These are phyloP conservation scores for Acacia acuminata DNA, from an alignment of 306 rosid genomes.

Conservation along the genomic window DNA sequence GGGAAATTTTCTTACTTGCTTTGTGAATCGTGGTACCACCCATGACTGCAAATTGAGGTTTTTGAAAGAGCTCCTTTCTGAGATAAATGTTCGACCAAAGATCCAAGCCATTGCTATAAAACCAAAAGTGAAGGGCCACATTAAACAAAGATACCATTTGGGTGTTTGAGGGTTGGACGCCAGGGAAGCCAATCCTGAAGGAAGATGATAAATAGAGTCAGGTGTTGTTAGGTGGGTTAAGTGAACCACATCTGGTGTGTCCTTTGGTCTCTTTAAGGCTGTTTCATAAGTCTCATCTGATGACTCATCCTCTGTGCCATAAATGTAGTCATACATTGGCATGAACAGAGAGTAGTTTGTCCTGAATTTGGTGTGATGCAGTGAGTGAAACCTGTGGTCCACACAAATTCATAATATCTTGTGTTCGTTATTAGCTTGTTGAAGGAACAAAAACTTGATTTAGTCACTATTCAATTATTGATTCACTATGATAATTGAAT, in stretches of 20 bases:
- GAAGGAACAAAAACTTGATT: too few relatives aligned
- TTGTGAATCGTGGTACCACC: slow-evolving; percentile 45
- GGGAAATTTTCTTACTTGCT: slow-evolving; percentile 37
- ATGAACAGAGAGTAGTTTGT: slow-evolving; percentile 54
- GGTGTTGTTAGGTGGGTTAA: slow-evolving; percentile 47
- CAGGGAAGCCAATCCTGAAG: slow-evolving; percentile 41
- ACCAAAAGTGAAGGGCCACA: slow-evolving; percentile 53
- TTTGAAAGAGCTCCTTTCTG: slow-evolving; percentile 44
- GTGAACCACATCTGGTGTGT: slow-evolving; percentile 15
- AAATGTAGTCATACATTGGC: slow-evolving; percentile 55
- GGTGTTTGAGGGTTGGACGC: slow-evolving; percentile 45
- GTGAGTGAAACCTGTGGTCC: slow-evolving; percentile 48
- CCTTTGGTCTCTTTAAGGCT: slow-evolving; percentile 33
- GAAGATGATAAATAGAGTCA: slow-evolving; percentile 48
- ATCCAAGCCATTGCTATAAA: slow-evolving; percentile 27
- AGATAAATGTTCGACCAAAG: slow-evolving; percentile 32
- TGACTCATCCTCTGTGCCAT: slow-evolving; percentile 47
- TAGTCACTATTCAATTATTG: not conserved
- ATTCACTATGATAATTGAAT: too few relatives aligned
- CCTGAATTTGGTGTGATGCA: slow-evolving; percentile 60
- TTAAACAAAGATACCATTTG: slow-evolving; percentile 34
- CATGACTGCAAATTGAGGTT: slow-evolving; percentile 49
- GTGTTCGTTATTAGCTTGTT: too few relatives aligned
- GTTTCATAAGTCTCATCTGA: slow-evolving; percentile 32
- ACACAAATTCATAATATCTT: too few relatives aligned